Percentiles rank a stretch among this genome's conserved stretches.
Evolutionary conservation across 805 yeast species (phyloP).

Genomic region (Lachancea fermentati): DNA sequence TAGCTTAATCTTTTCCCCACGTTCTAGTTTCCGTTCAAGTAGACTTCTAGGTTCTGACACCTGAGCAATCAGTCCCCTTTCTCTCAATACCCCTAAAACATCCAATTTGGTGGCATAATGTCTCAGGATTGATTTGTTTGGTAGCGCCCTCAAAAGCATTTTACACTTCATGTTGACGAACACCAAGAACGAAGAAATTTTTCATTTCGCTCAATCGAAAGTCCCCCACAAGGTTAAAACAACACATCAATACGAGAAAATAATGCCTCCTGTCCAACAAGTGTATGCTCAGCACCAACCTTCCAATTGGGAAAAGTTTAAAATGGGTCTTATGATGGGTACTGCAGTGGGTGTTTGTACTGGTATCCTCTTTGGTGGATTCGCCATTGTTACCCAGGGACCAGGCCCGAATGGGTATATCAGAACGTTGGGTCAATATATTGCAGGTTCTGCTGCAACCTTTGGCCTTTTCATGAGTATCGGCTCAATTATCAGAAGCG

Average conservation of each 20-base stretch:
- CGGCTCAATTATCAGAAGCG: constrained; percentile 88
- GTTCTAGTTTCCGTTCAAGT: constrained; percentile 11
- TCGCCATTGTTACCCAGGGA: constrained; percentile 84
- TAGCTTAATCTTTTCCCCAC: constrained; percentile 42
- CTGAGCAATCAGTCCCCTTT: constrained; percentile 28
- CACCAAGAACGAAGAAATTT: not conserved
- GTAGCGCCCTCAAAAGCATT: not conserved
- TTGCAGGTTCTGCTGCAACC: constrained; percentile 93
- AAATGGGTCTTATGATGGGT: constrained; percentile 99
- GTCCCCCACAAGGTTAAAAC: not conserved
- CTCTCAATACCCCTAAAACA: constrained; percentile 15
- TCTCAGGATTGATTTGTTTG: not conserved
- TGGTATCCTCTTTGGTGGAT: constrained; percentile 91
- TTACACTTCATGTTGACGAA: not conserved
- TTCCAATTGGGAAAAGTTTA: constrained; percentile 90
- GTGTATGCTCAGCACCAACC: constrained; percentile 60
- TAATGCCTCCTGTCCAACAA: constrained; percentile 58
- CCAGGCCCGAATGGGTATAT: constrained; percentile 98
- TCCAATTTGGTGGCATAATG: constrained; percentile 4
- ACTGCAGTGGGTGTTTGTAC: constrained; percentile 78
- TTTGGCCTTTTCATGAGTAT: constrained; percentile 95
- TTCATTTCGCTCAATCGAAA: not conserved
- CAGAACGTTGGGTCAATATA: constrained; percentile 94
- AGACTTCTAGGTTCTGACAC: constrained; percentile 25
- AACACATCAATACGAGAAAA: constrained; percentile 5